Conservation (phyloP, 208 protist genomes). For the Phytomonas sp. region DNA sequence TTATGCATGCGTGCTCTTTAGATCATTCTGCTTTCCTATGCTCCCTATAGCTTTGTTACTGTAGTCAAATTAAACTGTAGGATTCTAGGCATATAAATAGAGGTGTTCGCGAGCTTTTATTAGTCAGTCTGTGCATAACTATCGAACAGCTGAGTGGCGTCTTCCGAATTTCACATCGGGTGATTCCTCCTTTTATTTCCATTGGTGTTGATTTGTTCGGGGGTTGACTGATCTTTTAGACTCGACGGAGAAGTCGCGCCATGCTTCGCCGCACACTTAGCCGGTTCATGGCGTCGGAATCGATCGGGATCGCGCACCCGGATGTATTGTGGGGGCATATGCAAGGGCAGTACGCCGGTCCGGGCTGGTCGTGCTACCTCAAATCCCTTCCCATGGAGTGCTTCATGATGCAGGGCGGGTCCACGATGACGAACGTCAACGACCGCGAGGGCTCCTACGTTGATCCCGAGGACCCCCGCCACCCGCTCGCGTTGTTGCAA, state of each 20-base stretch:
- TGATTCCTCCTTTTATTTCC: neutral
- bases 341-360: slow-evolving; percentile 73
- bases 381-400: slow-evolving; percentile 66
- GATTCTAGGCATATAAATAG: neutral
- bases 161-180: neutral
- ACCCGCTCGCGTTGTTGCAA: slow-evolving; percentile 65
- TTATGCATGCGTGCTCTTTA: slow-evolving; percentile 1
- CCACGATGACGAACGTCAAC: slow-evolving; percentile 69
- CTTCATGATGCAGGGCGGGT: slow-evolving; percentile 67
- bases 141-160: neutral
- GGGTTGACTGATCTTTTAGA: slow-evolving; percentile 1
- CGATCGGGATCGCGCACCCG: slow-evolving; percentile 71
- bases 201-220: neutral
- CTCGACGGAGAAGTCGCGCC: neutral
- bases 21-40: slow-evolving; percentile 8
- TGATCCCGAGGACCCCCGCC: slow-evolving; percentile 78
- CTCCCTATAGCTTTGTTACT: neutral
- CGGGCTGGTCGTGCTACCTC: slow-evolving; percentile 67
- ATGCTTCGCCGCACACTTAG: slow-evolving; percentile 65
- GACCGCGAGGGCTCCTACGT: slow-evolving; percentile 65
- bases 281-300: slow-evolving; percentile 30
- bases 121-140: neutral
- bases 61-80: neutral
- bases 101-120: neutral
- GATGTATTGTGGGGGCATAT: slow-evolving; percentile 80